Evolutionary conservation across 1,284 basidiomycete species (phyloP), one percentile per base, ranked within the genome.

Genomic region (Xerocomus nothofagi): DNA sequence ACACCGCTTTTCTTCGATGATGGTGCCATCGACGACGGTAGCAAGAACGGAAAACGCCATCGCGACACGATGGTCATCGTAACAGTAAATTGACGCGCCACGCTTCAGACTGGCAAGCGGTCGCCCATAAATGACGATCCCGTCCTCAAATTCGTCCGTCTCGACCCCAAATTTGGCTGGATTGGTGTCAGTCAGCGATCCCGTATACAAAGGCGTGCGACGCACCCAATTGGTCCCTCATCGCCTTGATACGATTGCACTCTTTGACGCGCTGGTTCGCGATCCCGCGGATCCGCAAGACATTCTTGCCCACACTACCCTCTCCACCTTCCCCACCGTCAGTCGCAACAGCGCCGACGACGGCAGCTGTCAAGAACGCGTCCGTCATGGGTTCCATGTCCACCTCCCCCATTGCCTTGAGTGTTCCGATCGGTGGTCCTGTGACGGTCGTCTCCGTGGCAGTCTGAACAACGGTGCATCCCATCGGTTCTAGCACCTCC

Each of bases 371-470:
- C 69, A 99, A 80, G 77, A 99, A 99, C 6, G 95, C 96, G 68
- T 99, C 96, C 10, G 97, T 99, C 96, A 99, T 99, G n/a, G 89
- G 86, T 72, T 98, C 94, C 97, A 99, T 99, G 67, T 99, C 94
- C 21, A 98, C 84, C 58, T 86, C 79, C 32, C 92, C 92, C 47
- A 62, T 60, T 0, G 63, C 49, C 45, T 47, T 58, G 44, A 98
- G 79, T 7, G 91, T 91, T 54, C 84, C 83, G 39, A 99, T 79
- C 1, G 88, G 84, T 2, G 96, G 95, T 0, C 96, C 97, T 0
- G 80, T 86, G 36, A 99, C 95, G n/a, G 91, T 97, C 26, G 96
- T 98, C 68, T 89, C 86, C 0, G 81, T 88, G 38, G 78, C 82
- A 0, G 93, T 96, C 73, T 99, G 97, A 21, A 83, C 77, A 39